Evolutionary conservation across 2,329 filamentous ascomycete genomes (phyloP).

Genomic region (Ceratocystis cubensis): DNA sequence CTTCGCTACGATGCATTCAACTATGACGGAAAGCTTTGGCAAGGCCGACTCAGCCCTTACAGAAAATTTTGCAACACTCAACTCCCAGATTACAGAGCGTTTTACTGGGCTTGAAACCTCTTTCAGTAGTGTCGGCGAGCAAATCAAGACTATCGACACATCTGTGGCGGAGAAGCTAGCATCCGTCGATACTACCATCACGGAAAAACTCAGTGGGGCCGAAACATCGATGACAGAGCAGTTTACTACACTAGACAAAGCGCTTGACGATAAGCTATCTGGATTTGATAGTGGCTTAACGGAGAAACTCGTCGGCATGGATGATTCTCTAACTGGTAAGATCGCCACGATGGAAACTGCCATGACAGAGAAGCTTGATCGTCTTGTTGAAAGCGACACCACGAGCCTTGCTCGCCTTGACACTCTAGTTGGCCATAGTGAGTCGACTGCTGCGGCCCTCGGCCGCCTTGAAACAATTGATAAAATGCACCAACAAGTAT

Average conservation of each 20-base stretch:
- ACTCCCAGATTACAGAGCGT: slow-evolving; percentile 16
- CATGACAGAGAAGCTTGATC: slow-evolving; percentile 39
- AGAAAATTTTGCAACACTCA: slow-evolving; percentile 21
- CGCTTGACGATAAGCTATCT: slow-evolving; percentile 15
- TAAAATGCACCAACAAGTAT: slow-evolving; percentile 58
- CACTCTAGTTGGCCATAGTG: slow-evolving; percentile 41
- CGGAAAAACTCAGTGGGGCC: slow-evolving; percentile 12
- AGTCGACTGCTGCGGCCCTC: slow-evolving; percentile 55
- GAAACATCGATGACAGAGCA: slow-evolving; percentile 16
- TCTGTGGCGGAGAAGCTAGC: slow-evolving; percentile 13
- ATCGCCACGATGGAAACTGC: slow-evolving; percentile 10
- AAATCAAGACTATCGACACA: slow-evolving; percentile 7
- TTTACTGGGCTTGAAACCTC: slow-evolving; percentile 16
- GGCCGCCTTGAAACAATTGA: slow-evolving; percentile 71
- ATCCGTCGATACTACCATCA: slow-evolving; percentile 9
- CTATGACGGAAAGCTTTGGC: slow-evolving; percentile 16
- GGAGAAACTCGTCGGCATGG: slow-evolving; percentile 20
- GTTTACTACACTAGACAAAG: slow-evolving; percentile 17
- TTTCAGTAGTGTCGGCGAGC: slow-evolving; percentile 12
- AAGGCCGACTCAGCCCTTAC: slow-evolving; percentile 19
- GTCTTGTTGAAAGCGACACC: slow-evolving; percentile 28
- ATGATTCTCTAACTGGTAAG: slow-evolving; percentile 16
- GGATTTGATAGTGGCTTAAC: slow-evolving; percentile 14
- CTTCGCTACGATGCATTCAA: slow-evolving; percentile 20
- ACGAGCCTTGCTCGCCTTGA: slow-evolving; percentile 24